A percentile compares a stretch with the other conserved stretches of the same genome.
Evolutionary conservation across 208 protist species (phyloP).

Genomic region (Hexamita inflata): DNA sequence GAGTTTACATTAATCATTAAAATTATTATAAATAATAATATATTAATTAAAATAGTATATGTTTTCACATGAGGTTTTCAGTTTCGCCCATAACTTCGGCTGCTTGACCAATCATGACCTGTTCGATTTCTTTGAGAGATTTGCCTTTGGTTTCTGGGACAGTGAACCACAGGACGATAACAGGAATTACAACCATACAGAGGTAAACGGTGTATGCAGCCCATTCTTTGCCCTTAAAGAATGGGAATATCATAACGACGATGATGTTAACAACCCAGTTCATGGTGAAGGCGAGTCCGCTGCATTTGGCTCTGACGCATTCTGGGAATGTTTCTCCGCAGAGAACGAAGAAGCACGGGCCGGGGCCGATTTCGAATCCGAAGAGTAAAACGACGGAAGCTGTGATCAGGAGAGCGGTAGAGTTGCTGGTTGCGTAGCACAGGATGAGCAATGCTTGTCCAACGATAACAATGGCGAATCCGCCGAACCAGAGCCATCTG

Average conservation of each 20-base stretch:
- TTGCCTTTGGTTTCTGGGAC: slow-evolving; percentile 14
- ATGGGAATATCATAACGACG: slow-evolving; percentile 13
- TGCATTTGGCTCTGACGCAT: background rate
- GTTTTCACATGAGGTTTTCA: no score
- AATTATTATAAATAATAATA: no score
- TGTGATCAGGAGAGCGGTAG: background rate
- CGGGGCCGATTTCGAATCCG: background rate
- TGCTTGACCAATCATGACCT: no score
- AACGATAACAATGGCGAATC: background rate
- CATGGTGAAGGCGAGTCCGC: background rate
- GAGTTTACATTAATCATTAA: no score
- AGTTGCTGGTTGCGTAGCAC: background rate
- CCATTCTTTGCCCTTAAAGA: background rate
- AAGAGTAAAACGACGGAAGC: background rate
- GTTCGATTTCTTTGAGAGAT: background rate
- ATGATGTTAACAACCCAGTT: slow-evolving; percentile 12
- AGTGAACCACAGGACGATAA: background rate
- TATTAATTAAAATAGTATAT: no score
- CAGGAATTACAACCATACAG: background rate
- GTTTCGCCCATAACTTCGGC: no score
- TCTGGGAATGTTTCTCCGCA: slow-evolving; percentile 15
- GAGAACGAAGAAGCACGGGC: background rate
- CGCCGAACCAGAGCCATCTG: background rate
- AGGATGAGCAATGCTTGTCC: background rate
- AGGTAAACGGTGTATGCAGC: background rate